phyloP scores from a whole-genome alignment of 2,329 filamentous ascomycete genomes.

The Aurifilum marmelostoma region DNA sequence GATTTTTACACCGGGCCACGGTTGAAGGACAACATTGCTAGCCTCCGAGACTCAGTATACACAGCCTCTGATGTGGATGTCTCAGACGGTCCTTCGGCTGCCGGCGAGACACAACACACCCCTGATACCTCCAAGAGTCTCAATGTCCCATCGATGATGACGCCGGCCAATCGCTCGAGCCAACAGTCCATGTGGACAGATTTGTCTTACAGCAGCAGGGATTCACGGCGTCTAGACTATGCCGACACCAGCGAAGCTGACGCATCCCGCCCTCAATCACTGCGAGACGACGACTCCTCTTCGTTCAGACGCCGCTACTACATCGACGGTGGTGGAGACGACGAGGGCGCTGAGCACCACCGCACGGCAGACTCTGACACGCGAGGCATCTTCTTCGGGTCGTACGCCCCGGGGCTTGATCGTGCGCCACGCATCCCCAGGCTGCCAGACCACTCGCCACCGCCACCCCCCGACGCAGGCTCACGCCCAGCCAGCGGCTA shows the following conservation, averaged over 20 bases:
- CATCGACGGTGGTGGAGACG: slow-evolving; percentile 15
- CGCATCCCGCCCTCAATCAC: slow-evolving; percentile 32
- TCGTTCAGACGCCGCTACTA: slow-evolving; percentile 23
- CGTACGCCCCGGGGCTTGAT: slow-evolving; percentile 35
- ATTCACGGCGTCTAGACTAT: slow-evolving; percentile 28
- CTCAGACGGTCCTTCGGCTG: slow-evolving; percentile 36
- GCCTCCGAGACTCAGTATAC: slow-evolving; percentile 39
- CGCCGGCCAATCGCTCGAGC: slow-evolving; percentile 52
- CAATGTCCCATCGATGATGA: slow-evolving; percentile 49
- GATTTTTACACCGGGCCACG: slow-evolving; percentile 39
- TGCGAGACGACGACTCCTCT: slow-evolving; percentile 26
- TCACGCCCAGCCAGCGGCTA: slow-evolving; percentile 43
- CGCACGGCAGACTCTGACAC: slow-evolving; percentile 56
- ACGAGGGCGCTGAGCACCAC: slow-evolving; percentile 34
- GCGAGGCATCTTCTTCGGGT: slow-evolving; percentile 53
- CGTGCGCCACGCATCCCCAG: slow-evolving; percentile 34
- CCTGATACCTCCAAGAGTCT: slow-evolving; percentile 50
- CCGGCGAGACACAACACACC: slow-evolving; percentile 37
- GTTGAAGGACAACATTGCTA: slow-evolving; percentile 40
- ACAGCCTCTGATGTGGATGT: slow-evolving; percentile 37
- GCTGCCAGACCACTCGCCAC: slow-evolving; percentile 54
- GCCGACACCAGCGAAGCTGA: slow-evolving; percentile 49
- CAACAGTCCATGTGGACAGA: slow-evolving; percentile 65
- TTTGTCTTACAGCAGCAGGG: slow-evolving; percentile 44
- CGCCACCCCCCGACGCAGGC: slow-evolving; percentile 49